A percentile compares a stretch with the other conserved stretches of the same genome.
phyloP scores from a whole-genome alignment of 2,329 filamentous ascomycete species.

The Balansia obtecta region DNA sequence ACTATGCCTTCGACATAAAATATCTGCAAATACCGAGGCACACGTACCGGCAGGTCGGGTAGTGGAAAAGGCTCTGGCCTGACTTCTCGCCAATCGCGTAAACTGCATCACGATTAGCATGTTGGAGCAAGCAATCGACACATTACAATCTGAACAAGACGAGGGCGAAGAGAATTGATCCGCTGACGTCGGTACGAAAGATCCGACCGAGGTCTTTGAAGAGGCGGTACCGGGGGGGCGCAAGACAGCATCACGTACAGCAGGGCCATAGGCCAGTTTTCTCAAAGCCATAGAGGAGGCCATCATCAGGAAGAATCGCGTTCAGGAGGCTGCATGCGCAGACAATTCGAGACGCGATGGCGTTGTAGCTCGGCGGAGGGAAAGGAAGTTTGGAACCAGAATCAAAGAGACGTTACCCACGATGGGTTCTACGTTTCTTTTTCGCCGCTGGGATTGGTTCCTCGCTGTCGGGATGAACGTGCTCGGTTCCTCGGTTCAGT shows the following conservation, averaged over 20 bases:
- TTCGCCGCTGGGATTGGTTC: constrained; percentile 8
- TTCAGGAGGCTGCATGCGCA: constrained; percentile 21
- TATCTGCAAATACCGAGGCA: not conserved
- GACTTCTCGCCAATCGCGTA: constrained; percentile 47
- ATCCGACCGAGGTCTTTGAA: not conserved
- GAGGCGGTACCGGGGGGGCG: constrained; percentile 1
- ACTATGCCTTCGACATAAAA: not conserved
- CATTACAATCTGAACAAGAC: not conserved
- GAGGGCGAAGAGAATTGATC: not conserved
- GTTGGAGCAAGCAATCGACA: not conserved
- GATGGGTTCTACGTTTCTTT: constrained; percentile 2
- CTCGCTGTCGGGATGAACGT: constrained; percentile 13
- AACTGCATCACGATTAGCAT: constrained; percentile 33
- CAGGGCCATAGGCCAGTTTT: constrained; percentile 42
- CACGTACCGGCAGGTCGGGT: constrained; percentile 64
- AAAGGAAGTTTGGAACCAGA: not conserved
- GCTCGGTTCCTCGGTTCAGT: constrained; percentile 24
- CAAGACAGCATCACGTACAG: constrained; percentile 31
- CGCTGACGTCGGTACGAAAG: not conserved
- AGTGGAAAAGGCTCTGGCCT: constrained; percentile 73
- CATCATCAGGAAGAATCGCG: constrained; percentile 28
- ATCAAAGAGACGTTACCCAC: not conserved
- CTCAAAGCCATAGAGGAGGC: constrained; percentile 54
- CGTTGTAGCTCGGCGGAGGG: not conserved
- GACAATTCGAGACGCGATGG: constrained; percentile 6